Evolutionary conservation across 352 stramenopile species (phyloP).

Genomic region (Pythium pyrilobum): DNA sequence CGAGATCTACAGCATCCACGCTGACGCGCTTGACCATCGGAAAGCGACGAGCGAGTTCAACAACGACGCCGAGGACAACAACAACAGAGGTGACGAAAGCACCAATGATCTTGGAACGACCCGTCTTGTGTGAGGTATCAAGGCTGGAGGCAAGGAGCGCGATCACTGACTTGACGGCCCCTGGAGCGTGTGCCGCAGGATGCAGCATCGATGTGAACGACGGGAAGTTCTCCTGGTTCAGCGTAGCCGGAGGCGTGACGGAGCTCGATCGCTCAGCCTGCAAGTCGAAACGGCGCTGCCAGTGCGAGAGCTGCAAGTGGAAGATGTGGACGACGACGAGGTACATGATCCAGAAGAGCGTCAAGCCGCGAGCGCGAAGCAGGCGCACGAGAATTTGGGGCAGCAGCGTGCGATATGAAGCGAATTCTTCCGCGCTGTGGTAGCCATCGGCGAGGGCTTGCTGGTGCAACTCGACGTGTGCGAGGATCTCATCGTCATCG

Average conservation of each 20-base stretch:
- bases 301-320: slow-evolving; percentile 52
- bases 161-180: slow-evolving; percentile 22
- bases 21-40: neutral
- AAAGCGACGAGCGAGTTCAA: slow-evolving; percentile 11
- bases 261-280: slow-evolving; percentile 10
- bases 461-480: slow-evolving; percentile 33
- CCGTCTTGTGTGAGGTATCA: neutral
- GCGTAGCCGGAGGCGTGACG: neutral
- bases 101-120: slow-evolving; percentile 8
- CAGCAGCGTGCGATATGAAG: slow-evolving; percentile 34
- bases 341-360: slow-evolving; percentile 59
- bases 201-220: slow-evolving; percentile 61
- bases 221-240: slow-evolving; percentile 28
- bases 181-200: slow-evolving; percentile 36
- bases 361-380: slow-evolving; percentile 38
- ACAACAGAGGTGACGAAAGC: slow-evolving; percentile 1
- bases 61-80: slow-evolving; percentile 3
- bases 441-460: slow-evolving; percentile 51
- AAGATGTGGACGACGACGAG: slow-evolving; percentile 61
- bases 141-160: slow-evolving; percentile 6
- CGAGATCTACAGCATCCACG: slow-evolving; percentile 21
- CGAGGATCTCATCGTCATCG: slow-evolving; percentile 10
- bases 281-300: slow-evolving; percentile 60
- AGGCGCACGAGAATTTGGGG: slow-evolving; percentile 45
- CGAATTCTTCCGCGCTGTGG: slow-evolving; percentile 37